Base-by-base conservation (phyloP, 345 rosid species). In the Aquilaria malaccensis region DNA sequence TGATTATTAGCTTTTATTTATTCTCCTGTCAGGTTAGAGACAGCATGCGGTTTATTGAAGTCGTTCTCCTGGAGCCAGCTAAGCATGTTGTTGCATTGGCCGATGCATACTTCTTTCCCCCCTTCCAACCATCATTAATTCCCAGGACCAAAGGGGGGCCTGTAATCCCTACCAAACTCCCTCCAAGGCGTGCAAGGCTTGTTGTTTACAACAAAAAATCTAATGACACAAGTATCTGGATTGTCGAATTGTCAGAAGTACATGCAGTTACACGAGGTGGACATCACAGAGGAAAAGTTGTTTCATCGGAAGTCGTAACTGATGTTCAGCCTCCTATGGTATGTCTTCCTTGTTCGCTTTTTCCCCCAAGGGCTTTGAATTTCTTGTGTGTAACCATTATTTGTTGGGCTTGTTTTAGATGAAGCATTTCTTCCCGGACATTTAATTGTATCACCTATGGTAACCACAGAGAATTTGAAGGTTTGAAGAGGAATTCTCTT, bases 291-390 rank as follows among this genome's bases (percentile, higher is more conserved):
- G 97, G 97, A 57, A 88, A 78, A 83, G 97, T 88, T 30, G 74
- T 88, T 58, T 88, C 96, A 33, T 81, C 97, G 6, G 59, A 74
- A 56, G 85, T 86, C 49, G 66, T 91, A 67, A 88, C 89, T 15
- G 91, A 88, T 76, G 94, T 88, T 72, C 96, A 91, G 81, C 97
- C 97, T 45, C 89, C 97, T 3, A 88, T 91, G 96, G 97, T 91
- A 64, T 57, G 82, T 60, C 50, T 50, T 68, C 50, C 37, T 52
- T 58, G 7, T 48, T 3, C 2, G 0, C 7, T 59, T 60, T 29
- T 37, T 7, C 6, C 32, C 43, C 1, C 43, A 37, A 37, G 43
- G 43, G 43, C 7, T 37, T 37, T 37, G 43, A 5, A 37, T 37
- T 37, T 37, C 43, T 37, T 37, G 43, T 9, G 7, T 37, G 43